Base-by-base conservation (phyloP, 768 basidiomycete species). In the Tricholoma sp. region DNA sequence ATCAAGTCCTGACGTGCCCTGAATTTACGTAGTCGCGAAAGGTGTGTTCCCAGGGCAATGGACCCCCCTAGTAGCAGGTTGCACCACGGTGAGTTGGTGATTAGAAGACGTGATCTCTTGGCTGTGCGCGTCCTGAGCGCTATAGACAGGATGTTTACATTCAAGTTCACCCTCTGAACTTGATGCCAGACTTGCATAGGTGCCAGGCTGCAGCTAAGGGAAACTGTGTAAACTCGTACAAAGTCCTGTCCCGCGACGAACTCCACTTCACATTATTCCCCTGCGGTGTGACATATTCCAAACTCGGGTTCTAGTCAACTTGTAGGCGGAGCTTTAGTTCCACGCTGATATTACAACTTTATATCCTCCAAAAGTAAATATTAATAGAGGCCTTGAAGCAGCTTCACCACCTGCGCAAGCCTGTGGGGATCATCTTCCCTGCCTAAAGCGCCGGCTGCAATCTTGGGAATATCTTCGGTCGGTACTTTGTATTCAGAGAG, bases 401-500 rank as follows among this genome's bases (percentile, higher is more conserved):
- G 56, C 43, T 76, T 70, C 18, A 83, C 74, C 4, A 85, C 78
- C 51, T 71, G 73, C 3, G 71, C 71, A 34, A 72, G 57, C n/a
- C n/a, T n/a, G 39, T 65, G 57, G 14, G 73, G 71, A 58, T 81
- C 70, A 41, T 76, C 73, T 58, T 73, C 69, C 16, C 69, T 71
- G 18, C 79, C 79, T 52, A 83, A 64, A 8, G 77, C 80, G 35
- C 67, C 67, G 58, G 70, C 72, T 8, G 87, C 85, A 58, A 91
- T 81, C 43, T 68, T 73, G 7, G 73, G 65, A 4, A 88, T 55
- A 61, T 89, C 81, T 47, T 72, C 74, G 46, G 61, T 75, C 7
- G 88, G 87, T 1, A 91, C 86, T 1, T 82, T 81, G 71, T 88
- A 88, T 18, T 83, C 76, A 19, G 73, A 66, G 37, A 90, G 76